These are phyloP conservation scores for Microbotryum silenes-acaulis DNA, from an alignment of 1,284 basidiomycete species.

Conservation along the genomic window DNA sequence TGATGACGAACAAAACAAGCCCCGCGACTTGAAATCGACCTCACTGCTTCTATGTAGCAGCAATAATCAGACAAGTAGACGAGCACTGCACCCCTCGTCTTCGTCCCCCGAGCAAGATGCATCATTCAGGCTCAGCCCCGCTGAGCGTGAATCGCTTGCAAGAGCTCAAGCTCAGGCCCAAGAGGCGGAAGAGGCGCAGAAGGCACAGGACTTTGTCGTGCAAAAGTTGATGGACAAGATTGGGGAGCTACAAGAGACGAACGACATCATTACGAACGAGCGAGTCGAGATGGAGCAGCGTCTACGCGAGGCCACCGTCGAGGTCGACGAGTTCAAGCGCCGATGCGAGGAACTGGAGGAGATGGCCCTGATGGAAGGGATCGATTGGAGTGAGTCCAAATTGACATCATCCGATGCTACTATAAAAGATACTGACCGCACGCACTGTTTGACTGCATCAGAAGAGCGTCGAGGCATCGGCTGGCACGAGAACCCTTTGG, in stretches of 20 bases:
- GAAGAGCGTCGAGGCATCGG: conserved; percentile 10
- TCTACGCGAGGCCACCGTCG: conserved; percentile 58
- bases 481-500: conserved; percentile 10
- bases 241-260: conserved; percentile 65
- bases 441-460: background rate
- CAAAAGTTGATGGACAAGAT: conserved; percentile 68
- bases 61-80: too few species aligned
- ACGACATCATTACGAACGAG: conserved; percentile 59
- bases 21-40: too few species aligned
- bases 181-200: background rate
- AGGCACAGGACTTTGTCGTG: conserved; percentile 53
- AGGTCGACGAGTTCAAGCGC: conserved; percentile 59
- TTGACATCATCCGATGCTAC: too few species aligned
- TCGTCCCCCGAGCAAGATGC: too few species aligned
- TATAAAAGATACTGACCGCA: too few species aligned
- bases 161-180: too few species aligned
- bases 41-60: too few species aligned
- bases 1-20: too few species aligned
- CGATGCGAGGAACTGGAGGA: conserved; percentile 62
- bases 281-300: conserved; percentile 56
- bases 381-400: conserved; percentile 12
- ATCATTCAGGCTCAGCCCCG: too few species aligned
- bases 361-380: conserved; percentile 43
- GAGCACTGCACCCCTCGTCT: too few species aligned
- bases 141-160: too few species aligned